Conservation (phyloP, 2,329 filamentous ascomycete genomes). For the Aspergillus nomiae region DNA sequence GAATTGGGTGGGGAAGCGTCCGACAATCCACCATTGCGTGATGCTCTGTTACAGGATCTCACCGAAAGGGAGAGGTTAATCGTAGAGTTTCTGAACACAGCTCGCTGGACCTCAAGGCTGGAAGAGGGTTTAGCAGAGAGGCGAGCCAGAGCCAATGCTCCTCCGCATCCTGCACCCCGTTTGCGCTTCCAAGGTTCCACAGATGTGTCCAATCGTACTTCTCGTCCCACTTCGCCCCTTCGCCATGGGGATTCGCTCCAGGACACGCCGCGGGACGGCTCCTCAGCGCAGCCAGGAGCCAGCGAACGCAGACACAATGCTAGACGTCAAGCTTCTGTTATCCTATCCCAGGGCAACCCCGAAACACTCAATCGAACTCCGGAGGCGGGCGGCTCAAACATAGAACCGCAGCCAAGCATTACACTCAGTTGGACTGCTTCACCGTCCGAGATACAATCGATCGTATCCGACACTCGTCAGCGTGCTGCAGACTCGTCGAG, state of each 20-base stretch:
- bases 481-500: constrained; percentile 24
- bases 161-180: constrained; percentile 30
- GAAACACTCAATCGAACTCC: constrained; percentile 26
- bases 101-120: constrained; percentile 39
- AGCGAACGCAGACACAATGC: constrained; percentile 33
- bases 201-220: constrained; percentile 31
- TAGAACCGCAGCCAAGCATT: constrained; percentile 36
- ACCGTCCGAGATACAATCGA: constrained; percentile 40
- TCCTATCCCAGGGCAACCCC: constrained; percentile 40
- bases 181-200: constrained; percentile 31
- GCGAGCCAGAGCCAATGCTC: constrained; percentile 29
- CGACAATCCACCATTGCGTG: constrained; percentile 34
- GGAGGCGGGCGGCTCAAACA: constrained; percentile 23
- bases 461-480: constrained; percentile 24
- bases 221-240: constrained; percentile 38
- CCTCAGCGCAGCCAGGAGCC: constrained; percentile 28
- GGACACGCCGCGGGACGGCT: constrained; percentile 34
- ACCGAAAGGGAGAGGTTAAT: constrained; percentile 46
- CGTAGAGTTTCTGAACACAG: constrained; percentile 46
- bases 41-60: constrained; percentile 41
- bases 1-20: constrained; percentile 22
- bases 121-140: constrained; percentile 35
- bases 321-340: constrained; percentile 42
- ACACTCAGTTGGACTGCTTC: constrained; percentile 45
- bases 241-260: constrained; percentile 30